Evolutionary conservation across 2,329 filamentous ascomycete species (phyloP), one percentile per base, ranked within the genome.

Genomic region (Aspergillus fructus): DNA sequence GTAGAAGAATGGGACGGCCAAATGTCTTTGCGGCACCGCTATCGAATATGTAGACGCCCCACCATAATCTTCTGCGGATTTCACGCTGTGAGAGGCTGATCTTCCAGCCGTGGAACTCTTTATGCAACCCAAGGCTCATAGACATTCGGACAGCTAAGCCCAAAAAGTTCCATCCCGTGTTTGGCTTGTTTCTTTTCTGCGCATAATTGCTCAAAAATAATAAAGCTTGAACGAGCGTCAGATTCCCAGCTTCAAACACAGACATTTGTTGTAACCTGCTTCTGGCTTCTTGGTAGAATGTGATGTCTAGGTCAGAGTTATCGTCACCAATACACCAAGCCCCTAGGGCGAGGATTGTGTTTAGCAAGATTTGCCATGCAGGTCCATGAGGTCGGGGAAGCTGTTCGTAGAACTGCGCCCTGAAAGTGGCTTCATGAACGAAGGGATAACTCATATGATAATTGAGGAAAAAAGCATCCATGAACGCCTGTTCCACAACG

Each of bases 1-100:
- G 79, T 53, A 78, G 73, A 19, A 77, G 71, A 50, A 81, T 71
- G 0, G 80, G 79, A 34, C 80, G 74, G 21, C 78, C 78, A 60
- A 81, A 81, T 0, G 80, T 82, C 51, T 81, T 78, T 23, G 76
- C 76, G 13, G 79, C 79, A n/a, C 80, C 80, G 17, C 76, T 76
- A 53, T 78, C 77, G 60, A 82, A 80, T 11, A 78, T 75, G 56
- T 75, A 80, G 2, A 76, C 71, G 23, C 72, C 71, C 73, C 74
- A 77, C 69, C 76, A 78, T 27, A 77, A 58, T 50, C 76, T 66
- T 56, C 76, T 63, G 43, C 76, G 70, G 4, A 78, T 72, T 56
- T 78, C 76, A 37, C 73, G 68, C 56, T 76, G 73, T 2, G 77
- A 65, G 4, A 78, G 72, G 41, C 73, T 74, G 42, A 78, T 78